Evolutionary conservation across 345 rosid genomes (phyloP).

Genomic region (Trapa incisa): DNA sequence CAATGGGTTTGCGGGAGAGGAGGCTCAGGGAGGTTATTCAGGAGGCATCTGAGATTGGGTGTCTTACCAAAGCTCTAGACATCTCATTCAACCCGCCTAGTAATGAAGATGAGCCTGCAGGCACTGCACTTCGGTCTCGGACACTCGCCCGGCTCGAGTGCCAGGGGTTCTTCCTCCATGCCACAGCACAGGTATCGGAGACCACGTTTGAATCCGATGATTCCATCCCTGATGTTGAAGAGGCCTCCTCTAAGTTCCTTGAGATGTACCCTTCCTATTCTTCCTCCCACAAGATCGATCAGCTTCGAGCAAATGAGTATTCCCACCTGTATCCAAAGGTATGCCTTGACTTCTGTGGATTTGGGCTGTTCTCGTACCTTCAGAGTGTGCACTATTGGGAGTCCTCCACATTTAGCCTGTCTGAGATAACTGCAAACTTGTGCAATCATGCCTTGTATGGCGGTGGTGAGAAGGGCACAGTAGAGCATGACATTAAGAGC

Average conservation of each 20-base stretch:
- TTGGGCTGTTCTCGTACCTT: constrained; percentile 82
- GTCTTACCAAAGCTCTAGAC: constrained; percentile 72
- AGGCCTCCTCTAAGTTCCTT: constrained; percentile 58
- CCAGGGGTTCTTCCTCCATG: constrained; percentile 81
- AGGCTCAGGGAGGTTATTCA: constrained; percentile 92
- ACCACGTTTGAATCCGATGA: constrained; percentile 64
- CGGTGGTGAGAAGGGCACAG: constrained; percentile 83
- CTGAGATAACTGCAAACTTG: constrained; percentile 89
- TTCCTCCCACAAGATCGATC: constrained; percentile 78
- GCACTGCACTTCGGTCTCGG: constrained; percentile 64
- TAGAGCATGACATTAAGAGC: constrained; percentile 78
- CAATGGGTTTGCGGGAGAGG: constrained; percentile 54
- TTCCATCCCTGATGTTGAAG: constrained; percentile 44
- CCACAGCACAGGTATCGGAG: constrained; percentile 81
- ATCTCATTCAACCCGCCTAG: constrained; percentile 42
- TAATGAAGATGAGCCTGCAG: constrained; percentile 37
- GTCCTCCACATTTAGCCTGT: constrained; percentile 88
- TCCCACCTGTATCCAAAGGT: constrained; percentile 78
- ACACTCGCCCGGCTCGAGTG: constrained; percentile 92
- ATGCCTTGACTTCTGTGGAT: constrained; percentile 98
- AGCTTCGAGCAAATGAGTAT: constrained; percentile 66
- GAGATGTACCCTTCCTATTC: constrained; percentile 82
- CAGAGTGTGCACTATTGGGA: constrained; percentile 95
- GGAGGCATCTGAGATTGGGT: constrained; percentile 90
- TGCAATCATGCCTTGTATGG: constrained; percentile 90